phyloP scores from a whole-genome alignment of 257 asterid species.

The Solanum appendiculatum region DNA sequence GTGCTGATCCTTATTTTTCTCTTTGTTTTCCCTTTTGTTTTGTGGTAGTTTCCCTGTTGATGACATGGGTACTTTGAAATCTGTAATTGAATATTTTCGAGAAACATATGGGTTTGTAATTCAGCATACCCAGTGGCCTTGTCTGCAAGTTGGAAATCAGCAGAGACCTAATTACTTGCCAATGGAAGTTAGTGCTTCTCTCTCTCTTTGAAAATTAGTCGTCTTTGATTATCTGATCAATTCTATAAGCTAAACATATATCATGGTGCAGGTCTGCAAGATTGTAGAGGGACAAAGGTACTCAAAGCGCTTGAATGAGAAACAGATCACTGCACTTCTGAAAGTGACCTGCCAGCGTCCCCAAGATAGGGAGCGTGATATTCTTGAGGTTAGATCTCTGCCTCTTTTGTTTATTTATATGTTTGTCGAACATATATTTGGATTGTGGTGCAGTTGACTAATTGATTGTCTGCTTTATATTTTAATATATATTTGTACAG shows the following conservation, averaged over 20 bases:
- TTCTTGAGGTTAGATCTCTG: constrained; percentile 46
- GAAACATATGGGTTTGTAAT: constrained; percentile 79
- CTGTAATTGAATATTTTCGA: constrained; percentile 73
- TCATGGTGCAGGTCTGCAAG: constrained; percentile 64
- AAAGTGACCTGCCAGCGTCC: constrained; percentile 99
- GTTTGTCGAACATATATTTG: not conserved
- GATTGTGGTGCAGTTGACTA: not conserved
- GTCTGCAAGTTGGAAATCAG: constrained; percentile 90
- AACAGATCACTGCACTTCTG: constrained; percentile 81
- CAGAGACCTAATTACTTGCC: constrained; percentile 87
- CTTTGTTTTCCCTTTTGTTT: not conserved
- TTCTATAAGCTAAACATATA: not conserved
- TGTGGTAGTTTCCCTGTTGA: constrained; percentile 76
- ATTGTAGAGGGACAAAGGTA: constrained; percentile 94
- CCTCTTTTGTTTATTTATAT: not conserved
- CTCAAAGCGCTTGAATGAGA: constrained; percentile 85
- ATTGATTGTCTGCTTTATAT: not conserved
- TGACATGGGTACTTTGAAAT: constrained; percentile 77
- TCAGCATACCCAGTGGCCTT: constrained; percentile 75
- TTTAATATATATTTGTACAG: not conserved
- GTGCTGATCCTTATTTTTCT: not conserved
- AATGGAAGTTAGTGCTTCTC: constrained; percentile 62
- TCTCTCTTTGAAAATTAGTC: not conserved
- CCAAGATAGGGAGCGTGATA: constrained; percentile 61
- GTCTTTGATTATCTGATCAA: not conserved